These are phyloP conservation scores for Chaetomium olivaceum DNA, from an alignment of 2,329 filamentous ascomycete genomes.

Conservation along the genomic window DNA sequence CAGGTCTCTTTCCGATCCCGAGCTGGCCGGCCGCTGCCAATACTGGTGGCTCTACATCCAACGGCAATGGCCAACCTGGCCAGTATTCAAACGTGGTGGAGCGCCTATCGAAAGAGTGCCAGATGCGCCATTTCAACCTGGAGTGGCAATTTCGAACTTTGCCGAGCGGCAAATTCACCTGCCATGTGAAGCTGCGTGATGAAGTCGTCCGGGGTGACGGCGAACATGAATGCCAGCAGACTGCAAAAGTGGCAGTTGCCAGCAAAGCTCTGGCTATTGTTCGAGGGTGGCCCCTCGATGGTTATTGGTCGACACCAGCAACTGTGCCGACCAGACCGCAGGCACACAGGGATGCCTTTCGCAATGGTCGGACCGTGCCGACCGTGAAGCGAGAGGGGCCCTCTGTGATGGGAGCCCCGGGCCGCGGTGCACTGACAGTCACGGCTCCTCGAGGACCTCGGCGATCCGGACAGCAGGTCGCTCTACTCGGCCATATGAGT, in stretches of 20 bases:
- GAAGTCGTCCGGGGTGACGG: conserved; percentile 4
- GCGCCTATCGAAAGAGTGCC: conserved; percentile 26
- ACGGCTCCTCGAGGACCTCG: not conserved
- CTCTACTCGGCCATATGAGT: not conserved
- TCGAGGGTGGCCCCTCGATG: not conserved
- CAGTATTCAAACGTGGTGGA: not conserved
- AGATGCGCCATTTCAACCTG: conserved; percentile 30
- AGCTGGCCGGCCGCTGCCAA: not conserved
- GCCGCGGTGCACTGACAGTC: not conserved
- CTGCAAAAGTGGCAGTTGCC: conserved; percentile 24
- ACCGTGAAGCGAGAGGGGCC: not conserved
- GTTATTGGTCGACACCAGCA: not conserved
- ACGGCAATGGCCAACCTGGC: too few relatives aligned
- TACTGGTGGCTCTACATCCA: not conserved
- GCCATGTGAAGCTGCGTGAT: conserved; percentile 16
- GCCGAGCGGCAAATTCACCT: conserved; percentile 9
- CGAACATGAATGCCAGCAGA: not conserved
- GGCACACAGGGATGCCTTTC: not conserved
- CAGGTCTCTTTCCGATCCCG: not conserved
- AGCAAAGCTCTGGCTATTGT: conserved; percentile 21
- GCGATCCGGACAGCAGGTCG: not conserved
- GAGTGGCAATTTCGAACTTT: not conserved
- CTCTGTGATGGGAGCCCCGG: not conserved
- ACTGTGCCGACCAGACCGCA: not conserved
- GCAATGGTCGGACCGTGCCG: not conserved